Evolutionary conservation across 2,329 filamentous ascomycete genomes (phyloP), one percentile per base, ranked within the genome.

Genomic region (Colletotrichum spinosum): DNA sequence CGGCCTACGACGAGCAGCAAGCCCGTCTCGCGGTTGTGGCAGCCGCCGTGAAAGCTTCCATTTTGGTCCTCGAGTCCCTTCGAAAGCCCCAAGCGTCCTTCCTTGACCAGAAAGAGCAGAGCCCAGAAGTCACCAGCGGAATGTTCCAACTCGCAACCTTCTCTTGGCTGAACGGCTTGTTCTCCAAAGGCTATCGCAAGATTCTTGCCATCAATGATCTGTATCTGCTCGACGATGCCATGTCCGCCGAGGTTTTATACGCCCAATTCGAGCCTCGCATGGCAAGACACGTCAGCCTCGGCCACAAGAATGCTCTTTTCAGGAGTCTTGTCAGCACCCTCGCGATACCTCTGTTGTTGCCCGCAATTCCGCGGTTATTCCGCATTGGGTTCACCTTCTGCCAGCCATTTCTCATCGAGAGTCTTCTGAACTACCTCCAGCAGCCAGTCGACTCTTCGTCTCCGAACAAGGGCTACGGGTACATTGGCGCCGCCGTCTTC

Each of bases 401-500:
- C 10, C 80, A 82, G 62, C 80, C 80, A 0, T 77, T 81, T n/a
- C 70, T 82, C 33, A 72, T 82, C 48, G 55, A 71, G 42, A 70
- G 69, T 2, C 65, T 78, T 0, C 61, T 80, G 2, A 49, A 69
- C 11, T 74, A 73, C 44, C 69, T 80, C 3, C 62, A 70, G 17
- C 46, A 68, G 3, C 69, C 75, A 2, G 62, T 70, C 8, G 62
- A 68, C 0, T 17, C 54, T 0, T 59, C 66, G 0, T 65, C 66
- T 0, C 63, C 69, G 1, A 77, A 74, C 38, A 60, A 72, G 12
- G 76, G 79, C 2, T 82, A 80, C 62, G 81, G 81, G 0, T 73
- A 83, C 6, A 80, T 84, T 9, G 81, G 77, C 2, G 80, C 79
- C 3, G 72, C 73, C 0, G 67, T 77, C 1, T 54, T 82, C 2